Conservation (phyloP, 2,329 filamentous ascomycete genomes). For the Metarhizium brunneum region DNA sequence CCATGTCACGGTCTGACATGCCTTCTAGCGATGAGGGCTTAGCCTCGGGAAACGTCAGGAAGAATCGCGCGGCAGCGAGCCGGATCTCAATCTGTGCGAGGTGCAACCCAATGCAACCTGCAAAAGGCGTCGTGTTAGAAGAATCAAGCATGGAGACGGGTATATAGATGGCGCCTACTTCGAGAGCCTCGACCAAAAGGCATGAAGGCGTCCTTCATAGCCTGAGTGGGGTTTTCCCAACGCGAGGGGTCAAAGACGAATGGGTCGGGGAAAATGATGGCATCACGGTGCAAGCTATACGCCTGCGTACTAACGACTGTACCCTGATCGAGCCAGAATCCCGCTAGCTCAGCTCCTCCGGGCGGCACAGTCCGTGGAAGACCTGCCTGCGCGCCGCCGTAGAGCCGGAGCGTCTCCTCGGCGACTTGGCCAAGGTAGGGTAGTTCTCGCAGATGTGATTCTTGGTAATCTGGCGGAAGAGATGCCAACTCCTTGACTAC, state of each 20-base stretch:
- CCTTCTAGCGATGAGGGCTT: too few species aligned
- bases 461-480: too few species aligned
- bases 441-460: too few species aligned
- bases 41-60: conserved; percentile 28
- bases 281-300: conserved; percentile 35
- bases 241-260: conserved; percentile 21
- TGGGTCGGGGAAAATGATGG: conserved; percentile 21
- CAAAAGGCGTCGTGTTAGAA: conserved; percentile 9
- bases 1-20: too few species aligned
- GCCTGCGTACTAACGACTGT: conserved; percentile 30
- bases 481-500: too few species aligned
- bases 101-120: conserved; percentile 44
- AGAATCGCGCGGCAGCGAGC: conserved; percentile 39
- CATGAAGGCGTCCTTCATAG: conserved; percentile 37
- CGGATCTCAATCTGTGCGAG: conserved; percentile 47
- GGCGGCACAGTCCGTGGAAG: too few species aligned
- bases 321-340: conserved; percentile 12
- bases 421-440: too few species aligned
- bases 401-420: too few species aligned
- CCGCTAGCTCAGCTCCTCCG: too few species aligned
- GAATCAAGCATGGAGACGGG: too few species aligned
- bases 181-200: conserved; percentile 41
- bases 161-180: too few species aligned
- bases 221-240: conserved; percentile 24
- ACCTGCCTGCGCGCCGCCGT: too few species aligned